These are phyloP conservation scores for Lepidium aucheri DNA, from an alignment of 345 rosid genomes.

Conservation along the genomic window DNA sequence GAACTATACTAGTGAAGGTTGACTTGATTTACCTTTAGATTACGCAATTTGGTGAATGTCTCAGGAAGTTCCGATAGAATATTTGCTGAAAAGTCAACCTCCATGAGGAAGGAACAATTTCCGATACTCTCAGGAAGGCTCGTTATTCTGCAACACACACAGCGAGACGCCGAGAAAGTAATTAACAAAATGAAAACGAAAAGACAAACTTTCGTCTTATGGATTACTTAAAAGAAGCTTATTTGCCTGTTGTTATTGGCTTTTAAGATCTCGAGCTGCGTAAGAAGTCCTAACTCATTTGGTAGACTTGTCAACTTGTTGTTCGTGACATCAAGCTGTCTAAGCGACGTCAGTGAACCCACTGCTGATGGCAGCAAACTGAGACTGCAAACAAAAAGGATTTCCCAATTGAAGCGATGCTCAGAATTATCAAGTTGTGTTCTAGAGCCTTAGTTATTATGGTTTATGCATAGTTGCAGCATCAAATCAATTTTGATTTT, in stretches of 20 bases:
- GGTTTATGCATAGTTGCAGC: background rate
- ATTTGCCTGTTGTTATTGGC: constrained; percentile 68
- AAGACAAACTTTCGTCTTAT: background rate
- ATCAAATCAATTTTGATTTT: background rate
- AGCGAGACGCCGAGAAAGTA: background rate
- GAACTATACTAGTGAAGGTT: background rate
- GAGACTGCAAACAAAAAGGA: constrained; percentile 46
- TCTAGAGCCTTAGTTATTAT: background rate
- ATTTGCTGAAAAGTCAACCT: constrained; percentile 91
- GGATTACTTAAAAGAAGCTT: background rate
- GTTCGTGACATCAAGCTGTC: constrained; percentile 57
- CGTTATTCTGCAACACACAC: constrained; percentile 43
- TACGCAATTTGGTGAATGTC: constrained; percentile 43
- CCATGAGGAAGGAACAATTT: constrained; percentile 52
- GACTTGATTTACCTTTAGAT: constrained; percentile 50
- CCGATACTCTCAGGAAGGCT: constrained; percentile 44
- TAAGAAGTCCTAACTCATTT: constrained; percentile 50
- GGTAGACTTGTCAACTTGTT: constrained; percentile 72
- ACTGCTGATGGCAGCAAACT: constrained; percentile 49
- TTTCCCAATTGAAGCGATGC: background rate
- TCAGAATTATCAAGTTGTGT: background rate
- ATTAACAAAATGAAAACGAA: background rate
- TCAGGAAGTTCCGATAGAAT: constrained; percentile 61
- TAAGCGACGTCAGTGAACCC: constrained; percentile 51
- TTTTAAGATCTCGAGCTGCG: constrained; percentile 68